phyloP scores from a whole-genome alignment of 2,329 filamentous ascomycete species.

The Ceratocystis albifundus region DNA sequence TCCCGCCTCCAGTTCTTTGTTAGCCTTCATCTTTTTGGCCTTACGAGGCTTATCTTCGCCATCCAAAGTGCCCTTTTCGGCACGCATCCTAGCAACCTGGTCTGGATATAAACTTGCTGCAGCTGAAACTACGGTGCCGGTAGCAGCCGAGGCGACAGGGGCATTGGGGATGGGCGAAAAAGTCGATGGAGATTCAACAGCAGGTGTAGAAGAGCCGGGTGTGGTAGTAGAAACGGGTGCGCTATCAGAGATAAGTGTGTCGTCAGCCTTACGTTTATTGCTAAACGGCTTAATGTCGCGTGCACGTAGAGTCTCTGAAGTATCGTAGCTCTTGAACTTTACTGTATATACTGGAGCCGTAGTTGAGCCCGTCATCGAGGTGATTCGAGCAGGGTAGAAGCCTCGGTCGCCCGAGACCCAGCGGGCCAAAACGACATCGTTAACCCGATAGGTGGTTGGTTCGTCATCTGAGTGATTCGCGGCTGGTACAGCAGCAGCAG shows the following conservation, averaged over 20 bases:
- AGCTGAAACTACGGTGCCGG: slow-evolving; percentile 43
- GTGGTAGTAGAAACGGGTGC: slow-evolving; percentile 26
- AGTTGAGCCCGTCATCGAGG: slow-evolving; percentile 84
- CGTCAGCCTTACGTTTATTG: slow-evolving; percentile 79
- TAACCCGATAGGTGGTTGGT: slow-evolving; percentile 59
- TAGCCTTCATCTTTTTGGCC: slow-evolving; percentile 83
- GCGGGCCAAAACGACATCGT: slow-evolving; percentile 80
- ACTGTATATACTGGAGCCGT: slow-evolving; percentile 86
- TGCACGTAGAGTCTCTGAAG: slow-evolving; percentile 66
- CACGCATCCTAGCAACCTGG: slow-evolving; percentile 42
- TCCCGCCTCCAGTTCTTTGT: slow-evolving; percentile 77
- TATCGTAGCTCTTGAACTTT: slow-evolving; percentile 86
- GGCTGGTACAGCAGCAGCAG: slow-evolving; percentile 18
- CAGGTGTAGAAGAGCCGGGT: slow-evolving; percentile 11
- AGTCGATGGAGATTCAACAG: slow-evolving; percentile 9
- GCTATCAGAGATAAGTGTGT: slow-evolving; percentile 33
- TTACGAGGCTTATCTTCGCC: slow-evolving; percentile 60
- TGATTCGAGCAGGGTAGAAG: slow-evolving; percentile 88
- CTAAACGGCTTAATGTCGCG: slow-evolving; percentile 74
- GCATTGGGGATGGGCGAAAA: slow-evolving; percentile 20
- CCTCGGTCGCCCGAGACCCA: slow-evolving; percentile 81
- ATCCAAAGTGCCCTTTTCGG: slow-evolving; percentile 45
- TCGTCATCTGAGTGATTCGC: slow-evolving; percentile 39
- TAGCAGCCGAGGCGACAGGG: slow-evolving; percentile 27
- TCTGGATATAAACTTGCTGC: slow-evolving; percentile 48